Percentiles rank a stretch among this genome's conserved stretches.
phyloP scores from a whole-genome alignment of 805 yeast species.

The Cephaloascus albidus region DNA sequence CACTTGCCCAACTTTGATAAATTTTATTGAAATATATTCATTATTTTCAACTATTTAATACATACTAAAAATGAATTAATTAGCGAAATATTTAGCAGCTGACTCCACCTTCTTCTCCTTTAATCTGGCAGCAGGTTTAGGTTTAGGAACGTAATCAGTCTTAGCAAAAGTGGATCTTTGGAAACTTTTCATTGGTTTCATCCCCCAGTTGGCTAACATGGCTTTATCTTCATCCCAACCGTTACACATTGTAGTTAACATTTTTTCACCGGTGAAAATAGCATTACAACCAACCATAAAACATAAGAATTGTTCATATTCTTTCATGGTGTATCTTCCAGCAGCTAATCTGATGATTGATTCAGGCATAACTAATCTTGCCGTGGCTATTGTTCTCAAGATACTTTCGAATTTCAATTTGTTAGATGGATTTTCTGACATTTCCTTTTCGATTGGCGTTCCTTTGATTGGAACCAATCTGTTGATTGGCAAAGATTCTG shows the following conservation, averaged over 20 bases:
- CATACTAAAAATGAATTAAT: no score
- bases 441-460: conserved; percentile 60
- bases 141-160: neutral
- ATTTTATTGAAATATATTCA: no score
- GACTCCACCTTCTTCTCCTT: no score
- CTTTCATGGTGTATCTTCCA: conserved; percentile 75
- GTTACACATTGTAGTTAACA: conserved; percentile 76
- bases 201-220: conserved; percentile 65
- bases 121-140: neutral
- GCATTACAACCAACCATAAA: conserved; percentile 77
- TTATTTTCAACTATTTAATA: no score
- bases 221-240: conserved; percentile 77
- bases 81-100: no score
- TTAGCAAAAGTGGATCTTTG: neutral
- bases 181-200: conserved; percentile 45
- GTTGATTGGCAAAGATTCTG: conserved; percentile 77
- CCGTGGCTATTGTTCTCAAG: conserved; percentile 65
- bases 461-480: conserved; percentile 72
- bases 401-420: conserved; percentile 52
- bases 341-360: conserved; percentile 71
- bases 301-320: conserved; percentile 63
- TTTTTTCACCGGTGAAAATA: conserved; percentile 70
- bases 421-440: conserved; percentile 11
- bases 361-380: conserved; percentile 65
- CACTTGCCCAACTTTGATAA: no score